These are phyloP conservation scores for Xylariales sp. DNA, from an alignment of 2,329 filamentous ascomycete species.

Conservation along the genomic window DNA sequence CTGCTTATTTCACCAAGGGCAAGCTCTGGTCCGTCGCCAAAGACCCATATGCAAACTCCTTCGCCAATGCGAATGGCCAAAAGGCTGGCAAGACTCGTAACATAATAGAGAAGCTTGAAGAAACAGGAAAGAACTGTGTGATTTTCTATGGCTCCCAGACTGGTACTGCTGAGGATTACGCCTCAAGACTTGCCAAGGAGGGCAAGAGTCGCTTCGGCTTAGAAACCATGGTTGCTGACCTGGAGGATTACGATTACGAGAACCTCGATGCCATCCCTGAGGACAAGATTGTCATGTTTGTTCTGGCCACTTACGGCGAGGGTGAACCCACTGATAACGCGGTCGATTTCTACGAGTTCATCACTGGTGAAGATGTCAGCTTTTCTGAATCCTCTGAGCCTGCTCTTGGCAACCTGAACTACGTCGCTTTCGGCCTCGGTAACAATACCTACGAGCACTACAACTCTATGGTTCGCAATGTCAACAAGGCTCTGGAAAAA, in stretches of 20 bases:
- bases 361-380: conserved; percentile 72
- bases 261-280: conserved; percentile 81
- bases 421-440: conserved; percentile 90
- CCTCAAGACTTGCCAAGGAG: conserved; percentile 92
- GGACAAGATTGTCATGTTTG: conserved; percentile 91
- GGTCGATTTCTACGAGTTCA: conserved; percentile 97
- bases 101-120: conserved; percentile 93
- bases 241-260: conserved; percentile 97
- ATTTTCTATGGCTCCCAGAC: conserved; percentile 99
- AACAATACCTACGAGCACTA: conserved; percentile 99
- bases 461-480: conserved; percentile 95
- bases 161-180: conserved; percentile 97
- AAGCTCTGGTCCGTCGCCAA: conserved; percentile 86
- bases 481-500: conserved; percentile 75
- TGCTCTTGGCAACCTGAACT: conserved; percentile 79
- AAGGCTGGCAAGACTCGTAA: conserved; percentile 85
- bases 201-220: conserved; percentile 93
- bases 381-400: conserved; percentile 75
- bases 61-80: conserved; percentile 62
- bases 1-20: conserved; percentile 97
- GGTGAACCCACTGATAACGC: conserved; percentile 98
- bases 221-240: conserved; percentile 96
- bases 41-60: conserved; percentile 79
- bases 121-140: conserved; percentile 93
- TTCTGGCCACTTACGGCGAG: conserved; percentile 95